A percentile compares a stretch with the other conserved stretches of the same genome.
These are phyloP conservation scores for Suhomyces bolitotheri DNA, from an alignment of 1,139 yeast genomes.

Conservation along the genomic window DNA sequence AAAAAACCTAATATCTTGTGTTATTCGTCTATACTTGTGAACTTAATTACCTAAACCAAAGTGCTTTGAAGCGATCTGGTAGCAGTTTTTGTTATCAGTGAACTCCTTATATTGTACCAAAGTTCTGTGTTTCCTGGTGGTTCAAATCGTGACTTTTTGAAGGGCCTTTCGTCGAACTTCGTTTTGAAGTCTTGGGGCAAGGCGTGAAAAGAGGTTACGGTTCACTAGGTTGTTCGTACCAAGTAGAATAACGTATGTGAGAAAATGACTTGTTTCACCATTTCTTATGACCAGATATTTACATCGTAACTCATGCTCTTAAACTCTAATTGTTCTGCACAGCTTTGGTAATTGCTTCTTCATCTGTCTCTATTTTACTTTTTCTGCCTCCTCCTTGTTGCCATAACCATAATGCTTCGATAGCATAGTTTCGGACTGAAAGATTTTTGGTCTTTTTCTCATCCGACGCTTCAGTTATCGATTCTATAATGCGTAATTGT, in stretches of 20 bases:
- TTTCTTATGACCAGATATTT: conserved; percentile 7
- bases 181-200: conserved; percentile 4
- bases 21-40: conserved; percentile 3
- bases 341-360: conserved; percentile 20
- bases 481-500: conserved; percentile 65
- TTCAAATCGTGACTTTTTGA: conserved; percentile 2
- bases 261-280: conserved; percentile 4
- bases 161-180: background rate
- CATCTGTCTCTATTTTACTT: conserved; percentile 13
- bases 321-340: conserved; percentile 8
- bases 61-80: background rate
- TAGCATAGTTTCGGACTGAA: conserved; percentile 81
- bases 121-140: conserved; percentile 2
- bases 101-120: background rate
- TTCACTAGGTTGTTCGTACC: conserved; percentile 6
- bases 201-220: background rate
- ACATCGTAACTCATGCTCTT: conserved; percentile 2
- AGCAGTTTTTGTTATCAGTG: conserved; percentile 6
- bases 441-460: conserved; percentile 65
- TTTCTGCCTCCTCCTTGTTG: conserved; percentile 68
- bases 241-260: conserved; percentile 4
- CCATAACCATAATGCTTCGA: conserved; percentile 95
- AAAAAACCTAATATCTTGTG: conserved; percentile 17
- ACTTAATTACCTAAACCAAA: background rate
- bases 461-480: conserved; percentile 72